Evolutionary conservation across 1,139 yeast genomes (phyloP).

Genomic region (Kodamaea anthophila): DNA sequence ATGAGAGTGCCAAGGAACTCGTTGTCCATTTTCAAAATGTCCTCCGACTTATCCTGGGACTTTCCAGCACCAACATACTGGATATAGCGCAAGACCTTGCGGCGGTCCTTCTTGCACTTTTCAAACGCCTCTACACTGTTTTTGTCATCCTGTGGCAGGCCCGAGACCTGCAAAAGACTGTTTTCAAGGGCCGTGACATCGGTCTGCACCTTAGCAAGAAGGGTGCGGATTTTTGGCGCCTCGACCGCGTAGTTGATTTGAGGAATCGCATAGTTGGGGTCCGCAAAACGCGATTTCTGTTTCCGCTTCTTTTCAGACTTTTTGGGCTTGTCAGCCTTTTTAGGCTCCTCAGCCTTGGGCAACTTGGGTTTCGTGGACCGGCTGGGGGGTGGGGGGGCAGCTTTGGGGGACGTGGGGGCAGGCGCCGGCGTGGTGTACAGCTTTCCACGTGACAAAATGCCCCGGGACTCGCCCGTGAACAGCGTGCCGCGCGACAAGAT

Average conservation of each 20-base stretch:
- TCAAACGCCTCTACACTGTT: slow-evolving; percentile 59
- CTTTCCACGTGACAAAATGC: too few relatives aligned
- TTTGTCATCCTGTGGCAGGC: slow-evolving; percentile 56
- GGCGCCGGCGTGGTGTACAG: slow-evolving; percentile 3
- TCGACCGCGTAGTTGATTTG: slow-evolving; percentile 65
- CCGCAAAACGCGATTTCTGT: slow-evolving; percentile 13
- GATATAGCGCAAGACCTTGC: slow-evolving; percentile 71
- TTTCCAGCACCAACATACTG: slow-evolving; percentile 67
- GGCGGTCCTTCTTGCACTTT: slow-evolving; percentile 68
- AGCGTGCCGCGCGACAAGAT: too few relatives aligned
- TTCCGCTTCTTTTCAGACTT: slow-evolving; percentile 2
- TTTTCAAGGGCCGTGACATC: slow-evolving; percentile 70
- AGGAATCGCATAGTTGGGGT: slow-evolving; percentile 56
- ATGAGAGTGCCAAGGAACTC: slow-evolving; percentile 81
- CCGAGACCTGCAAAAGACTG: slow-evolving; percentile 53
- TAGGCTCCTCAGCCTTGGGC: too few relatives aligned
- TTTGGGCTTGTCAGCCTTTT: slow-evolving; percentile 3
- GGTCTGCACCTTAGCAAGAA: slow-evolving; percentile 73
- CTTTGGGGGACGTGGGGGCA: slow-evolving; percentile 1
- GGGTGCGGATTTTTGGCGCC: slow-evolving; percentile 61
- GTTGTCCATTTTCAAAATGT: slow-evolving; percentile 45
- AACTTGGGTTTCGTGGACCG: slow-evolving; percentile 5
- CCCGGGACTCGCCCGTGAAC: slow-evolving; percentile 4
- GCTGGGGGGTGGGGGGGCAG: slow-evolving; percentile 6
- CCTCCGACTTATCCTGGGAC: slow-evolving; percentile 22